Conservation (phyloP, 2,329 filamentous ascomycete genomes). For the Aspergillus sp. region DNA sequence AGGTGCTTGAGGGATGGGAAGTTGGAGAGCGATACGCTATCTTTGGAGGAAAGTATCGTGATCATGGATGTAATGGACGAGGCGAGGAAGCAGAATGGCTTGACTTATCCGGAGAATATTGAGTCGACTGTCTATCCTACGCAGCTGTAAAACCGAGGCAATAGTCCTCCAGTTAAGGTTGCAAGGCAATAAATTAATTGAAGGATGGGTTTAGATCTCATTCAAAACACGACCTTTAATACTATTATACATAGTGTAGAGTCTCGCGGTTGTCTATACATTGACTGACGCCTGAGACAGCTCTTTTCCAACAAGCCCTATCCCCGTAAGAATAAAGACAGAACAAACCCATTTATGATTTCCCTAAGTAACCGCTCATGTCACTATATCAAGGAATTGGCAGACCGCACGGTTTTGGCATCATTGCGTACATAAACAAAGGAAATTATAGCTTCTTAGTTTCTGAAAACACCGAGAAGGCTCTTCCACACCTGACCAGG, state of each 20-base stretch:
- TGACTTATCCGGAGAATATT: slow-evolving; percentile 66
- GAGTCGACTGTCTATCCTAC: slow-evolving; percentile 59
- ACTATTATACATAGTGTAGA: slow-evolving; percentile 35
- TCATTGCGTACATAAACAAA: slow-evolving; percentile 5
- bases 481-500: slow-evolving; percentile 95
- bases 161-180: neutral
- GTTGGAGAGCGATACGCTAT: slow-evolving; percentile 70
- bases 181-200: neutral
- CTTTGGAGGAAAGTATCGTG: slow-evolving; percentile 72
- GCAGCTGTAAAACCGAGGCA: slow-evolving; percentile 27
- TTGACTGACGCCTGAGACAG: slow-evolving; percentile 16
- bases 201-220: slow-evolving; percentile 3
- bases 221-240: slow-evolving; percentile 15
- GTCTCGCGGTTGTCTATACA: slow-evolving; percentile 19
- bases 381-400: neutral
- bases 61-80: slow-evolving; percentile 84
- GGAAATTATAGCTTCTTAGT: slow-evolving; percentile 29
- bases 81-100: slow-evolving; percentile 60
- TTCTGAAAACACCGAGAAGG: slow-evolving; percentile 77
- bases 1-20: slow-evolving; percentile 73
- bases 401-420: slow-evolving; percentile 3
- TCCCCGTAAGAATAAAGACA: neutral
- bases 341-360: slow-evolving; percentile 8
- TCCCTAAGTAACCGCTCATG: slow-evolving; percentile 2
- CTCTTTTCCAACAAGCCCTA: slow-evolving; percentile 9